phyloP scores from a whole-genome alignment of 2,329 filamentous ascomycete species.

The Paramyrothecium sp. region DNA sequence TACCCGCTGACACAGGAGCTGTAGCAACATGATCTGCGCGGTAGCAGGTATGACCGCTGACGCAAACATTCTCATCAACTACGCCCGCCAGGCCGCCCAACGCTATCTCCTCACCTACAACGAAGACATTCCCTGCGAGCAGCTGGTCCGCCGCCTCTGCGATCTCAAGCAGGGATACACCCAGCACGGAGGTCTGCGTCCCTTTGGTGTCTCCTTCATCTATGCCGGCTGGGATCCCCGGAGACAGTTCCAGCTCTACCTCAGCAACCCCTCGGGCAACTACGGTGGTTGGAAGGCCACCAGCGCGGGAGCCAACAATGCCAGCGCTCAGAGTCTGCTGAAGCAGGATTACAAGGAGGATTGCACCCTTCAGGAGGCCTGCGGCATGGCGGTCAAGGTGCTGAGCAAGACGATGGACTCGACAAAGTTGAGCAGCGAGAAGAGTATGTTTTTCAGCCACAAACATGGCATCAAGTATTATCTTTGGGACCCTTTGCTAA shows the following conservation, averaged over 20 bases:
- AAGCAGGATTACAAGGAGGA: slow-evolving; percentile 99
- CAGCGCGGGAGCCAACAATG: slow-evolving; percentile 96
- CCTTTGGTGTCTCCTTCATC: slow-evolving; percentile 98
- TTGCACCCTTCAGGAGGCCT: slow-evolving; percentile 92
- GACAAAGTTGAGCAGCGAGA: slow-evolving; percentile 97
- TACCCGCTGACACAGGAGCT: slow-evolving; percentile 7
- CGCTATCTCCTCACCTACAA: slow-evolving; percentile 98
- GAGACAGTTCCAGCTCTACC: slow-evolving; percentile 96
- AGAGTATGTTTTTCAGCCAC: slow-evolving; percentile 65
- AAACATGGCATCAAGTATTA: background rate
- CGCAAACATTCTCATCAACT: slow-evolving; percentile 99
- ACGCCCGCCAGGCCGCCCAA: slow-evolving; percentile 94
- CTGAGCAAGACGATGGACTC: slow-evolving; percentile 99
- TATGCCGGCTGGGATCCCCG: slow-evolving; percentile 97
- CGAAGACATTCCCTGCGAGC: slow-evolving; percentile 99
- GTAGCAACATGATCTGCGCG: slow-evolving; percentile 99
- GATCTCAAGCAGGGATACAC: slow-evolving; percentile 99
- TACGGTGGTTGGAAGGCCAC: slow-evolving; percentile 99
- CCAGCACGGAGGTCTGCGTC: slow-evolving; percentile 95
- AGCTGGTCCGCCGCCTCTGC: slow-evolving; percentile 93
- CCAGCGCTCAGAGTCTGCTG: slow-evolving; percentile 90
- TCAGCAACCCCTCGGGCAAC: slow-evolving; percentile 98
- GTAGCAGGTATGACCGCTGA: slow-evolving; percentile 99
- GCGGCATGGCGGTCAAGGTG: slow-evolving; percentile 96
- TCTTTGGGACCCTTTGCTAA: slow-evolving; percentile 8